Percentiles rank a stretch among this genome's conserved stretches.
phyloP scores from a whole-genome alignment of 192 early-diverging fungal species.

The Mortierella alpina region DNA sequence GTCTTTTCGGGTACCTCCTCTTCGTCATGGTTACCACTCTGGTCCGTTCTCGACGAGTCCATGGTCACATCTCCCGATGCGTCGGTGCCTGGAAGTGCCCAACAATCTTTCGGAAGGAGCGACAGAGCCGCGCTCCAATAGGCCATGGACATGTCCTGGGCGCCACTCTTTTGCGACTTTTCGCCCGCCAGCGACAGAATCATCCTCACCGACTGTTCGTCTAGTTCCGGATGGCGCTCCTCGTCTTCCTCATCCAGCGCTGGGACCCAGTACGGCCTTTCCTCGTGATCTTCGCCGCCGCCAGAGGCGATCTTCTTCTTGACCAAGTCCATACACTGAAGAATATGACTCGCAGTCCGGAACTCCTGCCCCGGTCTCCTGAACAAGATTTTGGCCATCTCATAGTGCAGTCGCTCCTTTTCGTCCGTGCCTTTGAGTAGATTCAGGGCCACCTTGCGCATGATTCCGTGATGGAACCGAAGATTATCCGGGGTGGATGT shows the following conservation, averaged over 20 bases:
- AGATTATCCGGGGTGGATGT: slow-evolving; percentile 27
- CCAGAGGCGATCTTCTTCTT: slow-evolving; percentile 18
- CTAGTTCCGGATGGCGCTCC: background rate
- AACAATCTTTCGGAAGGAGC: slow-evolving; percentile 32
- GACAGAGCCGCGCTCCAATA: slow-evolving; percentile 39
- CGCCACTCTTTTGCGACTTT: slow-evolving; percentile 50
- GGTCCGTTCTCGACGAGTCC: background rate
- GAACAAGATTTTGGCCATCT: slow-evolving; percentile 35
- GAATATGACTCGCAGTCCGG: slow-evolving; percentile 28
- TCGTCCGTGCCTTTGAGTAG: slow-evolving; percentile 40
- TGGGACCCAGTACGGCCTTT: slow-evolving; percentile 32
- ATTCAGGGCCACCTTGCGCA: slow-evolving; percentile 36
- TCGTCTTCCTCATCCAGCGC: slow-evolving; percentile 2
- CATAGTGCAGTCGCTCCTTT: slow-evolving; percentile 43
- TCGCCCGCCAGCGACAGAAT: slow-evolving; percentile 38
- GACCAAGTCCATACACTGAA: slow-evolving; percentile 29
- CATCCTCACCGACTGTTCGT: slow-evolving; percentile 12
- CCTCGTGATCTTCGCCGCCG: background rate
- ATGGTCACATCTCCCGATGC: slow-evolving; percentile 6
- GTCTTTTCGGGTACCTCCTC: background rate
- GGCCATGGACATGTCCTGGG: slow-evolving; percentile 37
- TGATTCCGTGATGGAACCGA: slow-evolving; percentile 34
- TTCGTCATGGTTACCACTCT: background rate
- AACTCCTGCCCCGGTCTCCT: slow-evolving; percentile 30
- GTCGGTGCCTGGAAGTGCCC: background rate